Percentiles rank a stretch among this genome's conserved stretches.
These are phyloP conservation scores for Neonectria hederae DNA, from an alignment of 2,329 filamentous ascomycete genomes.

Conservation along the genomic window DNA sequence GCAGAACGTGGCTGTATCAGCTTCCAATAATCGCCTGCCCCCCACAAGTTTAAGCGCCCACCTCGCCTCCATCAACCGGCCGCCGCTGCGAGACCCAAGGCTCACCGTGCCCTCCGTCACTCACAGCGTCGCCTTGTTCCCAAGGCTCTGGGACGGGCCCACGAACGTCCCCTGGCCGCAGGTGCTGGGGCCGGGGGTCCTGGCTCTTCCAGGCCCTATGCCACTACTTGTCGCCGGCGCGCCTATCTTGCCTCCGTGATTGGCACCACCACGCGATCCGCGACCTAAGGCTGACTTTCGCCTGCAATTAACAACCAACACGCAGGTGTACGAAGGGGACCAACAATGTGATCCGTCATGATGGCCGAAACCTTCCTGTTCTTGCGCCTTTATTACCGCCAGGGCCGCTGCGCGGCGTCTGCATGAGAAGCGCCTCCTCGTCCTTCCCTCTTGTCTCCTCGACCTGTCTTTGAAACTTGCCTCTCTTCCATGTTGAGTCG, in stretches of 20 bases:
- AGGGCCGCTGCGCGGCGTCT: slow-evolving; percentile 32
- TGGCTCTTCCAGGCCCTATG: slow-evolving; percentile 6
- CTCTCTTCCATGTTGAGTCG: slow-evolving; percentile 33
- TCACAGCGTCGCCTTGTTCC: slow-evolving; percentile 29
- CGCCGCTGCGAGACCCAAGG: slow-evolving; percentile 19
- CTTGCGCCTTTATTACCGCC: slow-evolving; percentile 36
- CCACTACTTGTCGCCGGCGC: slow-evolving; percentile 37
- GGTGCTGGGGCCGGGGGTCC: slow-evolving; percentile 3
- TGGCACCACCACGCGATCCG: slow-evolving; percentile 38
- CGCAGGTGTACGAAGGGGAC: slow-evolving; percentile 25
- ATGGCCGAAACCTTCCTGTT: slow-evolving; percentile 20
- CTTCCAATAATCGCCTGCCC: slow-evolving; percentile 34
- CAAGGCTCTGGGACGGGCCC: slow-evolving; percentile 33
- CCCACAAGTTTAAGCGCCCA: slow-evolving; percentile 43
- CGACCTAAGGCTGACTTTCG: slow-evolving; percentile 31
- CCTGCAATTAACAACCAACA: slow-evolving; percentile 38
- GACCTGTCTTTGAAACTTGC: slow-evolving; percentile 8
- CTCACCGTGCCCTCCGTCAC: slow-evolving; percentile 13
- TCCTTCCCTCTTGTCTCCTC: slow-evolving; percentile 24
- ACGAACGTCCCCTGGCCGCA: slow-evolving; percentile 20
- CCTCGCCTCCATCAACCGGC: slow-evolving; percentile 23
- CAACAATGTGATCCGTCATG: slow-evolving; percentile 29
- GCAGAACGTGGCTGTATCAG: slow-evolving; percentile 36
- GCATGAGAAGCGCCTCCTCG: slow-evolving; percentile 23
- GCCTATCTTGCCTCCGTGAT: slow-evolving; percentile 39